A percentile compares a stretch with the other conserved stretches of the same genome.
phyloP scores from a whole-genome alignment of 495 filamentous ascomycete species.

The Podospora didyma region DNA sequence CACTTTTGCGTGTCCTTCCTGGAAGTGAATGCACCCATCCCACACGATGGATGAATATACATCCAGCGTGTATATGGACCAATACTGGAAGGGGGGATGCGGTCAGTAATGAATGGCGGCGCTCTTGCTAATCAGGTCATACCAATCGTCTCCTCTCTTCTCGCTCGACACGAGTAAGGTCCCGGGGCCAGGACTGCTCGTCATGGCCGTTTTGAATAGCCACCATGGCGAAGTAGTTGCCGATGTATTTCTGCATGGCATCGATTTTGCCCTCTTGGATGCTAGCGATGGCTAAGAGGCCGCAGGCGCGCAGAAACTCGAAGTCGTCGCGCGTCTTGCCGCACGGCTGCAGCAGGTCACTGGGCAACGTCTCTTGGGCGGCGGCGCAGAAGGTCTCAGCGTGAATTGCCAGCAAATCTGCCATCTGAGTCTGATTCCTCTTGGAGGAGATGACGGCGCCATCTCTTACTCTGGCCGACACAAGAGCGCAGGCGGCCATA shows the following conservation, averaged over 20 bases:
- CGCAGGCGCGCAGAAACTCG: slow-evolving; percentile 44
- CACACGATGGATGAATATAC: too few species aligned
- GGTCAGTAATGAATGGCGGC: slow-evolving; percentile 13
- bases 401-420: slow-evolving; percentile 5
- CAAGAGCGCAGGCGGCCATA: slow-evolving; percentile 48
- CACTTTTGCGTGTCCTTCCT: too few species aligned
- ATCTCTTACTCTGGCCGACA: slow-evolving; percentile 42
- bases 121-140: slow-evolving; percentile 11
- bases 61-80: slow-evolving; percentile 54
- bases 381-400: slow-evolving; percentile 47
- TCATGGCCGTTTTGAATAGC: slow-evolving; percentile 46
- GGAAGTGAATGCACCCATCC: too few species aligned
- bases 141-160: slow-evolving; percentile 48
- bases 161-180: slow-evolving; percentile 37
- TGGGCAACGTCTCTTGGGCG: slow-evolving; percentile 38
- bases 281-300: slow-evolving; percentile 41
- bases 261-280: slow-evolving; percentile 46
- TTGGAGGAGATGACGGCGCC: slow-evolving; percentile 33
- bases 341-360: slow-evolving; percentile 31
- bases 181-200: slow-evolving; percentile 45
- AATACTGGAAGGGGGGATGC: slow-evolving; percentile 36
- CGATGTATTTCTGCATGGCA: slow-evolving; percentile 46
- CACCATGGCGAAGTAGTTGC: slow-evolving; percentile 42
- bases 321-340: slow-evolving; percentile 23
- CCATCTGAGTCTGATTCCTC: not conserved